A percentile compares a stretch with the other conserved stretches of the same genome.
Evolutionary conservation across 805 yeast species (phyloP).

Genomic region (Ogataea philodendri): DNA sequence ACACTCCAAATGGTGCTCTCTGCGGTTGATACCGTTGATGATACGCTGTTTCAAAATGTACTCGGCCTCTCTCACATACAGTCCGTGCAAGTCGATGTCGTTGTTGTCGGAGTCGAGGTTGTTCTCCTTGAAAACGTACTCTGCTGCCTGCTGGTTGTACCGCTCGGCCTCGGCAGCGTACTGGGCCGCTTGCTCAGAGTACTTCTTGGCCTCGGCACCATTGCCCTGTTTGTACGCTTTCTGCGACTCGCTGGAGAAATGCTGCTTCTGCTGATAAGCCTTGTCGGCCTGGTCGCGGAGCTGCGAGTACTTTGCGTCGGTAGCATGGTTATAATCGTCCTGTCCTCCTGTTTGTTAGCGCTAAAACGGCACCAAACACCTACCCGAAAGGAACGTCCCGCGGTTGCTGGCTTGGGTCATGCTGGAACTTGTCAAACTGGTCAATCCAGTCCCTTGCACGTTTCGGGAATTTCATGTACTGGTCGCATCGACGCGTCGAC

Average conservation of each 20-base stretch:
- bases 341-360: constrained; percentile 17
- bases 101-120: constrained; percentile 81
- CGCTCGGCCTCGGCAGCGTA: constrained; percentile 60
- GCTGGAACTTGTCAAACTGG: constrained; percentile 21
- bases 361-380: constrained; percentile 8
- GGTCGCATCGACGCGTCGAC: constrained; percentile 10
- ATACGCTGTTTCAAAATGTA: constrained; percentile 73
- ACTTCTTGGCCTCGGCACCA: constrained; percentile 64
- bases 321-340: constrained; percentile 69
- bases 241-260: constrained; percentile 67
- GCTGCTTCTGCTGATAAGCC: constrained; percentile 55
- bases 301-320: constrained; percentile 59
- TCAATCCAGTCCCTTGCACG: too few species aligned
- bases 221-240: constrained; percentile 75
- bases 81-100: constrained; percentile 92
- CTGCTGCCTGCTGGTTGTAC: constrained; percentile 80
- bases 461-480: constrained; percentile 7
- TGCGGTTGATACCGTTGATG: constrained; percentile 55
- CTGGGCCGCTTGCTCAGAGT: constrained; percentile 66
- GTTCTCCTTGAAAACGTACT: constrained; percentile 82
- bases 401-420: constrained; percentile 24
- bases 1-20: constrained; percentile 65
- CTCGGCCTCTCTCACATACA: constrained; percentile 85
- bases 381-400: constrained; percentile 28
- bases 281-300: constrained; percentile 67